Base-by-base conservation (phyloP, 108 stramenopile species). In the Nitzschia putrida region DNA sequence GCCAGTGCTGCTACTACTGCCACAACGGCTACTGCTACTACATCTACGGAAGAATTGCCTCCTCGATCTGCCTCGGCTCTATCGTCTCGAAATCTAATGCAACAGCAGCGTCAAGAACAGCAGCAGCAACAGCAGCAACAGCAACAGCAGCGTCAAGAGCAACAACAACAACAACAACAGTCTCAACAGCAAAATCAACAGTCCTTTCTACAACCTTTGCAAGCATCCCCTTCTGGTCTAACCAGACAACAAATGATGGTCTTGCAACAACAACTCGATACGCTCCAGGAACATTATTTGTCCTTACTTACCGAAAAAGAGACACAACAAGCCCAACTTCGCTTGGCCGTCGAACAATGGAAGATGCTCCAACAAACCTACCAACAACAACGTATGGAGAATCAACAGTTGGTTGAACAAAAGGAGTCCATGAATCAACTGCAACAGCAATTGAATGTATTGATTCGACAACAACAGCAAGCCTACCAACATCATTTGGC, bases 401-500 rank as follows among this genome's bases (percentile, higher is more conserved):
- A 20, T 23, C 24, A 25, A 25, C 55, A 56, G 22, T 56, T 56
- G 22, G 18, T 56, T 1, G 22, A 56, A 8, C 22, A 56, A 56
- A 16, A 21, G 13, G 20, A 56, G 23, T 22, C 25, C 55, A 56
- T 56, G 55, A 56, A 20, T 23, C 22, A 23, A 56, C 22, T 56
- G 1, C 55, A 56, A 56, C 12, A 22, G 16, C 55, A 56, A 8
- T 56, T 56, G 22, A 56, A 56, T 56, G 55, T 21, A 8, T 26
- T 56, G 55, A 24, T 56, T 2, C 20, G 16, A 3, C 55, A 56
- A 56, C 55, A 56, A 56, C 24, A 56, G 22, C 18, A 23, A 24
- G 55, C 22, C 18, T 56, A 56, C 8, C 55, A 56, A 56, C 20
- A 56, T 56, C 55, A 56, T 6, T 56, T 56, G 55, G 23, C 13